These are phyloP conservation scores for Arachis stenosperma DNA, from an alignment of 306 rosid species.

Conservation along the genomic window DNA sequence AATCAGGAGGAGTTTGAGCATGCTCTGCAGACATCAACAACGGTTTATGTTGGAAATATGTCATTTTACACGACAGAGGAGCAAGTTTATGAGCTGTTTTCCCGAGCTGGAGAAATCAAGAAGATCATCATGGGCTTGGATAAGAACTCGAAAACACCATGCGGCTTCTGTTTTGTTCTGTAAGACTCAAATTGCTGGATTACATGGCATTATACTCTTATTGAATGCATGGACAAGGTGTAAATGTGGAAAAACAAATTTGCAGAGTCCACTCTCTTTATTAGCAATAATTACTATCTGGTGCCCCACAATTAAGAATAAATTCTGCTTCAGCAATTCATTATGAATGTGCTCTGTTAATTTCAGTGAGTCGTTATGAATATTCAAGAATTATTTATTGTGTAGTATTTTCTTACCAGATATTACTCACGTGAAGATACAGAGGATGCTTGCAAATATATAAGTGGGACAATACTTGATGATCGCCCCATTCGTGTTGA, in stretches of 20 bases:
- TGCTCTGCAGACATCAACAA: constrained; percentile 67
- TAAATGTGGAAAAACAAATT: too few species aligned
- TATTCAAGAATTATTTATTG: neutral
- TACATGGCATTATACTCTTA: neutral
- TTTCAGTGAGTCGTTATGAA: constrained; percentile 13
- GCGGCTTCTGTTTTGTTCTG: constrained; percentile 92
- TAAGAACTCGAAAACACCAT: constrained; percentile 92
- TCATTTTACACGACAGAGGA: constrained; percentile 96
- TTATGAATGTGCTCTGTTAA: constrained; percentile 5
- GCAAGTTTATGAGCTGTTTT: constrained; percentile 88
- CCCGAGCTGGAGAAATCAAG: constrained; percentile 94
- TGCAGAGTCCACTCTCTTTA: too few species aligned
- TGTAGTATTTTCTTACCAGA: constrained; percentile 42
- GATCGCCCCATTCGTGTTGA: constrained; percentile 99
- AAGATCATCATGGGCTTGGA: constrained; percentile 98
- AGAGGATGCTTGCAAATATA: constrained; percentile 92
- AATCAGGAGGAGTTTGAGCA: constrained; percentile 83
- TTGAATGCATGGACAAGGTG: too few species aligned
- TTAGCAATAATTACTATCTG: too few species aligned
- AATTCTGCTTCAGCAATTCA: constrained; percentile 9
- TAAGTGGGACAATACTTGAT: constrained; percentile 96
- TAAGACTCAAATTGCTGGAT: constrained; percentile 43
- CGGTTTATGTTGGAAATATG: constrained; percentile 88
- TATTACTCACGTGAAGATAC: constrained; percentile 95
- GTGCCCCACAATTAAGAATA: too few species aligned